These are phyloP conservation scores for Blastobotrys apis DNA, from an alignment of 1,139 yeast genomes.

Conservation along the genomic window DNA sequence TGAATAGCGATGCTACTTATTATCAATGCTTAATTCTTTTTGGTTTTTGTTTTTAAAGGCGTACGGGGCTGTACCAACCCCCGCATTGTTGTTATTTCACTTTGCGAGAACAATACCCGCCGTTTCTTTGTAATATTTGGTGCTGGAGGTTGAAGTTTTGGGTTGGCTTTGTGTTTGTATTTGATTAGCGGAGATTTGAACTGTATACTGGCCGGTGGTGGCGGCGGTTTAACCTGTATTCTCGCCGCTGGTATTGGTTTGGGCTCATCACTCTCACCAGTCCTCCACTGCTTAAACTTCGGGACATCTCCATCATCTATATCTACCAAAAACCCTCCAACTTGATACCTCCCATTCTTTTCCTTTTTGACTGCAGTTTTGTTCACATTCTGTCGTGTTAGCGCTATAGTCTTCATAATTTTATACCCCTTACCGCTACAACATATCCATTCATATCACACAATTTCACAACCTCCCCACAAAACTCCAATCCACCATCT, in stretches of 20 bases:
- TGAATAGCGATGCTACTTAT: too few species aligned
- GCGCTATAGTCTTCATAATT: too few species aligned
- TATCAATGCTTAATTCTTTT: too few species aligned
- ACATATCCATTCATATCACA: constrained; percentile 37
- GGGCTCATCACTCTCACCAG: background rate
- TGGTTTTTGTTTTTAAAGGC: too few species aligned
- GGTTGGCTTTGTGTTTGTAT: background rate
- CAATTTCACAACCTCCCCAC: constrained; percentile 46
- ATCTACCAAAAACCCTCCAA: constrained; percentile 8
- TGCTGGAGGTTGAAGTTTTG: too few species aligned
- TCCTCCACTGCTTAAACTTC: constrained; percentile 5
- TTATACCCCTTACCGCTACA: too few species aligned
- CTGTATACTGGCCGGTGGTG: background rate
- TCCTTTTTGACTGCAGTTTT: background rate
- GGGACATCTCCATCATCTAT: constrained; percentile 6
- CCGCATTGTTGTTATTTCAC: too few species aligned
- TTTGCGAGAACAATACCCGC: too few species aligned
- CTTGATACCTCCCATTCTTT: constrained; percentile 5
- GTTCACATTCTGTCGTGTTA: background rate
- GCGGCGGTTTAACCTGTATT: background rate
- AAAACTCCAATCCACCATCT: constrained; percentile 49
- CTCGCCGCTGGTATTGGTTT: background rate
- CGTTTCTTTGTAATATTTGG: too few species aligned
- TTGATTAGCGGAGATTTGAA: background rate
- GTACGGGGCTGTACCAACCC: too few species aligned